phyloP scores from a whole-genome alignment of 108 stramenopile genomes.

The Skeletonema grethae region DNA sequence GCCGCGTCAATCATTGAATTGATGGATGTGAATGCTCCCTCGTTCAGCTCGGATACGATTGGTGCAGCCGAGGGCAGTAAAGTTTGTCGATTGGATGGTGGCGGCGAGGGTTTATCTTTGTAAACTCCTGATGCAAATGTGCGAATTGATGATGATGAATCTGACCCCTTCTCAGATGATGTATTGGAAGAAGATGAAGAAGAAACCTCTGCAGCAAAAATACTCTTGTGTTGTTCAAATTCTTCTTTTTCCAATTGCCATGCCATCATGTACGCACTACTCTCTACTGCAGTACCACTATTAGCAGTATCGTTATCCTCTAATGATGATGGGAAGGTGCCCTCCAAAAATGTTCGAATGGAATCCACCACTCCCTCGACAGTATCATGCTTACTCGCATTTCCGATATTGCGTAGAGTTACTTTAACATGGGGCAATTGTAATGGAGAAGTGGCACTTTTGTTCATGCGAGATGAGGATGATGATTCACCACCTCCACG shows the following conservation, averaged over 20 bases:
- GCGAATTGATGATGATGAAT: conserved; percentile 2
- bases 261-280: conserved; percentile 36
- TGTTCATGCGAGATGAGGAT: conserved; percentile 7
- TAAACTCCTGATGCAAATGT: conserved; percentile 20
- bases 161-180: neutral
- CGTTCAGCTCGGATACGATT: conserved; percentile 29
- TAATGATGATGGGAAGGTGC: conserved; percentile 25
- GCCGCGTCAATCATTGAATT: conserved; percentile 30
- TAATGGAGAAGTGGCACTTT: conserved; percentile 30
- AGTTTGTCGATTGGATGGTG: conserved; percentile 5
- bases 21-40: neutral
- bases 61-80: conserved; percentile 14
- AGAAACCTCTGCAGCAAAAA: conserved; percentile 13
- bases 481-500: conserved; percentile 9
- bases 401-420: conserved; percentile 41
- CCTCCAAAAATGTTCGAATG: conserved; percentile 37
- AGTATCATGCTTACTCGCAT: conserved; percentile 11
- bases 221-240: conserved; percentile 31
- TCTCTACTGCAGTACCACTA: neutral
- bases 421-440: conserved; percentile 51
- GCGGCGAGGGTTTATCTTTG: conserved; percentile 9
- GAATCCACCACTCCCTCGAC: conserved; percentile 33
- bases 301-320: neutral
- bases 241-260: conserved; percentile 34
- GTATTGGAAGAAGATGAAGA: neutral